Conservation (phyloP, 2,329 filamentous ascomycete genomes). For the Diaporthe citriasiana region DNA sequence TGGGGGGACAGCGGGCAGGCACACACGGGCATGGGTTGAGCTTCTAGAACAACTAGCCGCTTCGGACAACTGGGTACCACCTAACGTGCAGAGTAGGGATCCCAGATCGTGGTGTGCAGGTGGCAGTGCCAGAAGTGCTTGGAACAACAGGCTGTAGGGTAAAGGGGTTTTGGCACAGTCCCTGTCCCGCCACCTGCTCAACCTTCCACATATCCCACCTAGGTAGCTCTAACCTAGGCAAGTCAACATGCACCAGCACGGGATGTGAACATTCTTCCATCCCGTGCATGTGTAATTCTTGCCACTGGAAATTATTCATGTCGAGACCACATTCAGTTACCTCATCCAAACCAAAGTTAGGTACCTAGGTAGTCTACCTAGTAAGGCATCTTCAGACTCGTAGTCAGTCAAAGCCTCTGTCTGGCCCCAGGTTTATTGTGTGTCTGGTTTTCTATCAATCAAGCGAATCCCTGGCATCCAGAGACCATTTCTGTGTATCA, state of each 20-base stretch:
- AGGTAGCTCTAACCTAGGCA: slow-evolving; percentile 2
- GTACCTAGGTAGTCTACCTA: no score
- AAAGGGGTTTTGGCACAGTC: slow-evolving; percentile 28
- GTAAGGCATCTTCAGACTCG: background rate
- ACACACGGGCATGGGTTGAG: slow-evolving; percentile 13
- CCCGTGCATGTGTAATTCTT: background rate
- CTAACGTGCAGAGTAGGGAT: slow-evolving; percentile 16
- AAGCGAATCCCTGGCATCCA: slow-evolving; percentile 4
- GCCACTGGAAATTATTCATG: background rate
- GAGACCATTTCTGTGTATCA: slow-evolving; percentile 31
- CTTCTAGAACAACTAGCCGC: slow-evolving; percentile 28
- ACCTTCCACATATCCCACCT: slow-evolving; percentile 19
- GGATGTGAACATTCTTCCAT: background rate
- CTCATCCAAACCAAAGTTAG: no score
- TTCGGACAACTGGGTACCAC: background rate
- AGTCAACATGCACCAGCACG: background rate
- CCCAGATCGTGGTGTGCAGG: background rate
- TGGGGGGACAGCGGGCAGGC: slow-evolving; percentile 21
- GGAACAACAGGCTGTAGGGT: slow-evolving; percentile 3
- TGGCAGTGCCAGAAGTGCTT: background rate
- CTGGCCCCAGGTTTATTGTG: slow-evolving; percentile 12
- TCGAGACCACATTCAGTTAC: background rate
- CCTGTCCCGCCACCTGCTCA: background rate
- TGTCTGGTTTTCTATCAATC: slow-evolving; percentile 35
- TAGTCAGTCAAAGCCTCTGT: background rate